Percentiles rank a stretch among this genome's conserved stretches.
phyloP scores from a whole-genome alignment of 306 rosid species.

The Vigna mungo region DNA sequence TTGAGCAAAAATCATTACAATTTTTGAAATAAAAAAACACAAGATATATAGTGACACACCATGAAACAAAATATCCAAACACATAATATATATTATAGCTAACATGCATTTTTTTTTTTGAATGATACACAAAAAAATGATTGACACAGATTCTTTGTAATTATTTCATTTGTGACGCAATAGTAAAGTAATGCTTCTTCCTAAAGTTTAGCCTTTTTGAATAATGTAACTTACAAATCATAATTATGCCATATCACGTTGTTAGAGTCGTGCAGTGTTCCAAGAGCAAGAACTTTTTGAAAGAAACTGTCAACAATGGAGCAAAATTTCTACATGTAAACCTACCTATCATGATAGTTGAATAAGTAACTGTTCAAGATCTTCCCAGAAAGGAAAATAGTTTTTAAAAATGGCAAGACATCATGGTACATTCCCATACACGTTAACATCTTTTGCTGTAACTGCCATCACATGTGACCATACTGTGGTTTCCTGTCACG shows the following conservation, averaged over 20 bases:
- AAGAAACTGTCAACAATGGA: not conserved
- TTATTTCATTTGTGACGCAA: too few species aligned
- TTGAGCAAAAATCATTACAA: too few species aligned
- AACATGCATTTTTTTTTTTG: too few species aligned
- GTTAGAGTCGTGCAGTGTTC: constrained; percentile 4
- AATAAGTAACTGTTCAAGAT: not conserved
- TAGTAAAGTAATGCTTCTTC: not conserved
- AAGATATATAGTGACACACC: too few species aligned
- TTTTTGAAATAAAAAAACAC: too few species aligned
- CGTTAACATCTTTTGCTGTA: not conserved
- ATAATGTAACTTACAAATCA: not conserved
- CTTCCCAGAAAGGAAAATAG: not conserved
- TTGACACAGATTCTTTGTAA: too few species aligned
- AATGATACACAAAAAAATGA: too few species aligned
- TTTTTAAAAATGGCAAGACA: not conserved
- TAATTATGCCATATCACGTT: not conserved
- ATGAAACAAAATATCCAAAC: too few species aligned
- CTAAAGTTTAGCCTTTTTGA: not conserved
- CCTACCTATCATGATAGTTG: not conserved
- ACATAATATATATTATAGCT: too few species aligned
- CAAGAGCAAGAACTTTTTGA: not conserved
- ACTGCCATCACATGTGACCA: constrained; percentile 28
- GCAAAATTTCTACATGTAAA: not conserved
- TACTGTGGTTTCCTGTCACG: constrained; percentile 17
- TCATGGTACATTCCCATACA: constrained; percentile 5